Percentiles rank a stretch among this genome's conserved stretches.
phyloP scores from a whole-genome alignment of 306 rosid genomes.

The Dryas alaskensis region DNA sequence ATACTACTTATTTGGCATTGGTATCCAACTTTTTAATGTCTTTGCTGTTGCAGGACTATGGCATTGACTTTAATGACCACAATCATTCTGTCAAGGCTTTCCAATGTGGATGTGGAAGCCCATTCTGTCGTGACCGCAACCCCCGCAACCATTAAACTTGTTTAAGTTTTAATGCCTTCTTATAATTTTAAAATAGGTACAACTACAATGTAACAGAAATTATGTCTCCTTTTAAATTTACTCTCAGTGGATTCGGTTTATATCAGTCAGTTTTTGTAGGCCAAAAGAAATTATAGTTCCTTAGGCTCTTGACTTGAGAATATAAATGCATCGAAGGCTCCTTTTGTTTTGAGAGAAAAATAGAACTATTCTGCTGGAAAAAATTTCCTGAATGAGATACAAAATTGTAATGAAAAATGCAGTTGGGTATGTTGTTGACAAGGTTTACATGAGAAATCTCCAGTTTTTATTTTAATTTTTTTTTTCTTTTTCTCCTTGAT shows the following conservation, averaged over 20 bases:
- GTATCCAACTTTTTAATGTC: not conserved
- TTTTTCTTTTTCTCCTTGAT: too few species aligned
- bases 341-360: not conserved
- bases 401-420: too few species aligned
- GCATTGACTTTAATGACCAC: constrained; percentile 24
- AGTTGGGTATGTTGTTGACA: too few species aligned
- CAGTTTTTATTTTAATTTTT: too few species aligned
- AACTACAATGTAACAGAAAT: not conserved
- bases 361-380: not conserved
- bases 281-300: too few species aligned
- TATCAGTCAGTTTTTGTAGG: not conserved
- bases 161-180: not conserved
- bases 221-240: not conserved
- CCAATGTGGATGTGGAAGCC: constrained; percentile 19
- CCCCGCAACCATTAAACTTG: not conserved
- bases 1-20: too few species aligned
- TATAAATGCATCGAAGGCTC: not conserved
- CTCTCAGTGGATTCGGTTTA: not conserved
- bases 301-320: not conserved
- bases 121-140: constrained; percentile 18
- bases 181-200: not conserved
- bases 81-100: constrained; percentile 18
- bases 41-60: constrained; percentile 30
- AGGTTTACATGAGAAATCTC: too few species aligned
- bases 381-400: not conserved